phyloP scores from a whole-genome alignment of 2,329 filamentous ascomycete genomes.

The Ophioceras dolichostomum region DNA sequence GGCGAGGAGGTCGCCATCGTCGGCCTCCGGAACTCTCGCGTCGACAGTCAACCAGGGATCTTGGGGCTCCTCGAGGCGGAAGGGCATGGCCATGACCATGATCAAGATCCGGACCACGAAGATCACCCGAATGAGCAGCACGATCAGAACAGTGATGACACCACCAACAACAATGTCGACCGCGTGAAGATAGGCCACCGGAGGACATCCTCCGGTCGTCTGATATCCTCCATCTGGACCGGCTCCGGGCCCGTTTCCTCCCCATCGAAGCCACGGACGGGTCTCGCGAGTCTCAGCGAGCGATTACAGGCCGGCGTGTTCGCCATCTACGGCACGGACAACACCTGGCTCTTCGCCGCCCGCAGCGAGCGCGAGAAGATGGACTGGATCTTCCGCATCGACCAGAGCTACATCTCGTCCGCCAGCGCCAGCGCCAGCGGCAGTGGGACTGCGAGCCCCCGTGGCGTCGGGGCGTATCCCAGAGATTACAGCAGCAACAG shows the following conservation, averaged over 20 bases:
- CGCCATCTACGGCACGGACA: conserved; percentile 86
- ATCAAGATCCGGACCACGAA: conserved; percentile 6
- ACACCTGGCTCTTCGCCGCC: conserved; percentile 90
- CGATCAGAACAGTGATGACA: conserved; percentile 4
- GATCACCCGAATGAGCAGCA: conserved; percentile 4
- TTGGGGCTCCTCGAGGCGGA: conserved; percentile 53
- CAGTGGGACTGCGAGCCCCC: conserved; percentile 24
- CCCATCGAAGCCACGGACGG: conserved; percentile 18
- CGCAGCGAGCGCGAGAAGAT: conserved; percentile 84
- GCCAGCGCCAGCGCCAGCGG: conserved; percentile 29
- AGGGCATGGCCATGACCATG: conserved; percentile 8
- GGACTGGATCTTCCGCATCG: conserved; percentile 93
- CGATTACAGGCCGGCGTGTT: conserved; percentile 64
- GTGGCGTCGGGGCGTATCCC: neutral
- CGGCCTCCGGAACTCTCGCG: conserved; percentile 76
- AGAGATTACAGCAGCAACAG: too few species aligned
- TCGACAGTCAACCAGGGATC: conserved; percentile 86
- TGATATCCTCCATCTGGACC: conserved; percentile 44
- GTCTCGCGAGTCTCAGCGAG: conserved; percentile 42
- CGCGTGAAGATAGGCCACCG: conserved; percentile 21
- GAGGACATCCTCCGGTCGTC: conserved; percentile 35
- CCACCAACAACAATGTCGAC: conserved; percentile 6
- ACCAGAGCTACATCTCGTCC: conserved; percentile 57
- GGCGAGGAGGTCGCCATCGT: conserved; percentile 87
- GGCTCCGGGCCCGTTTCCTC: conserved; percentile 18